Base-by-base conservation (phyloP, 2,329 filamentous ascomycete genomes). In the Botrytis pseudocinerea region DNA sequence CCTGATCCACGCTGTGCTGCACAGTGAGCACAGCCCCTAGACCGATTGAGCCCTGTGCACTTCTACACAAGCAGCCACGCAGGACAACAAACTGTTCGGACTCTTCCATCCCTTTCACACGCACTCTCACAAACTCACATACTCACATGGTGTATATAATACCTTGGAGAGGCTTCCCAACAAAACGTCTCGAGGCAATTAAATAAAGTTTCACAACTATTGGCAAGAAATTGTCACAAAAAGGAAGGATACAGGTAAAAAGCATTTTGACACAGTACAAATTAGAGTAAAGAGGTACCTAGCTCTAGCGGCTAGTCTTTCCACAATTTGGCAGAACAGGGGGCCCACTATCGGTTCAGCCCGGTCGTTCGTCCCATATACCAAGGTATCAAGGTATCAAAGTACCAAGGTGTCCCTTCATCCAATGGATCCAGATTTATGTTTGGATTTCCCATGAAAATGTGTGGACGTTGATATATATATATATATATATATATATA, bases 1-100 rank as follows among this genome's bases (percentile, higher is more conserved):
- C 51, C 51, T 57, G 51, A 57, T 57, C 51, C n/a, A 57, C n/a
- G 51, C n/a, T 18, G 59, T 32, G 32, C 59, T 61, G 35, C 35
- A 61, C 16, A n/a, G 35, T 61, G 59, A 61, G 59, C 32, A 61
- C 59, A 38, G 59, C 59, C 59, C 59, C 59, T 61, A 22, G 59
- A 61, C 59, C 20, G 59, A 61, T 61, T 25, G 38, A 38, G 59
- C 59, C 59, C 35, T 61, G 59, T 25, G 44, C 48, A 35, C 14
- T 25, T 40, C 32, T 6, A 54, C n/a, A 54, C 48, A 54, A n/a
- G 48, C 16, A 16, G 16, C 25, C 3, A n/a, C 25, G 25, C 48
- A 54, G 51, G 7, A 57, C n/a, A 57, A 18, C 51, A 57, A 28
- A 9, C n/a, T 54, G 25, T 54, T 28, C 7, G n/a, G 14, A 28